Evolutionary conservation across 345 rosid species (phyloP).

Genomic region (Eucalyptus decipiens): DNA sequence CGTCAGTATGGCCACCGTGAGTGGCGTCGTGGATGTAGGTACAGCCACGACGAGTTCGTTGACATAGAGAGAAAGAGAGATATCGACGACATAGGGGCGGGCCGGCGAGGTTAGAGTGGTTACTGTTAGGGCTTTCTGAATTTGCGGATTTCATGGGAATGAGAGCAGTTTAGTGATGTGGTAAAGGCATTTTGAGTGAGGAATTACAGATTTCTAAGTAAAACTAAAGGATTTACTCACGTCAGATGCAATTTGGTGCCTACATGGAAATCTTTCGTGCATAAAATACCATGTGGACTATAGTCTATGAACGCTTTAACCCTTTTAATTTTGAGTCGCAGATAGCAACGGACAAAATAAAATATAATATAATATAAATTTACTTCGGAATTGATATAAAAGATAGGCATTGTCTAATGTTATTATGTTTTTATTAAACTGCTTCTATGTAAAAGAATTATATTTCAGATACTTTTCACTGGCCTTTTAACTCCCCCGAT

Average conservation of each 20-base stretch:
- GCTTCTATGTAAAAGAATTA: neutral
- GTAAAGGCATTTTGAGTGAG: neutral
- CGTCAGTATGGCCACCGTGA: neutral
- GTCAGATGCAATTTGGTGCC: neutral
- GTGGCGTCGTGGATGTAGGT: neutral
- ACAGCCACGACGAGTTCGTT: neutral
- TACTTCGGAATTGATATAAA: neutral
- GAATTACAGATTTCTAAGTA: neutral
- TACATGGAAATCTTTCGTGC: neutral
- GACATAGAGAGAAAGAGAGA: neutral
- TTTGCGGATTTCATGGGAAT: neutral
- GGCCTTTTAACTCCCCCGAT: neutral
- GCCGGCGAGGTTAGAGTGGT: neutral
- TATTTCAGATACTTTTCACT: neutral
- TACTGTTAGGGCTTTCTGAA: neutral
- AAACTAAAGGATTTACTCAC: neutral
- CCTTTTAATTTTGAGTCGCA: neutral
- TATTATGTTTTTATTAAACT: neutral
- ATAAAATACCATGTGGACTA: neutral
- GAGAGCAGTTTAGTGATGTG: neutral
- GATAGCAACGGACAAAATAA: neutral
- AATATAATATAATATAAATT: too few species aligned
- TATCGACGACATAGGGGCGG: neutral
- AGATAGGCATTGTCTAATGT: neutral
- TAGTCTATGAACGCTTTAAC: neutral